Evolutionary conservation across 768 basidiomycete species (phyloP).

Genomic region (Tubosaeta brunneosetosa): DNA sequence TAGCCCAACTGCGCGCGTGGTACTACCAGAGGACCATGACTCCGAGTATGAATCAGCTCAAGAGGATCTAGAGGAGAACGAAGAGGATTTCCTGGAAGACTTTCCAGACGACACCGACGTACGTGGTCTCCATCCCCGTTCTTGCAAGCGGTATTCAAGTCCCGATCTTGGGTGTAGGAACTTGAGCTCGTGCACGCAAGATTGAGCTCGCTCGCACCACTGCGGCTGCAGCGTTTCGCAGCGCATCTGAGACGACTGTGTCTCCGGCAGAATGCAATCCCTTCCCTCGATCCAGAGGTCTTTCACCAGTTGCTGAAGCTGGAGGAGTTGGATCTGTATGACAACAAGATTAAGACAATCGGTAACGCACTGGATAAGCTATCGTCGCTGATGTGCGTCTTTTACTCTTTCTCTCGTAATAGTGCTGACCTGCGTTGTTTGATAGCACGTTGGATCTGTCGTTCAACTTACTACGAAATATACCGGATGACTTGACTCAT

Average conservation of each 20-base stretch:
- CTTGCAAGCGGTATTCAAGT: neutral
- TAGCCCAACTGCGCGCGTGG: constrained; percentile 42
- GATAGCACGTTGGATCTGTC: constrained; percentile 83
- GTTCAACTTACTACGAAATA: constrained; percentile 79
- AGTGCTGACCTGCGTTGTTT: neutral
- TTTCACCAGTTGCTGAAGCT: constrained; percentile 63
- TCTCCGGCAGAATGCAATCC: constrained; percentile 82
- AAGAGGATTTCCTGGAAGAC: constrained; percentile 67
- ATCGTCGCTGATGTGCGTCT: constrained; percentile 50
- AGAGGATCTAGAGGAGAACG: constrained; percentile 42
- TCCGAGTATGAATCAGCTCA: constrained; percentile 37
- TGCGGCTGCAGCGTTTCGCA: constrained; percentile 75
- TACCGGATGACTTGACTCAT: constrained; percentile 58
- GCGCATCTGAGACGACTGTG: constrained; percentile 66
- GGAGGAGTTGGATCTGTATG: constrained; percentile 92
- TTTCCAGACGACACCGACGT: constrained; percentile 86
- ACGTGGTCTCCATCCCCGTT: constrained; percentile 18
- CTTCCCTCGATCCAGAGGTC: constrained; percentile 64
- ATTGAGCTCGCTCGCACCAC: constrained; percentile 58
- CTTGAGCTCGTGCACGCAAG: constrained; percentile 81
- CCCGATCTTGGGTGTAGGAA: constrained; percentile 47
- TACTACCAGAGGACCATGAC: constrained; percentile 37
- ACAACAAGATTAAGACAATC: constrained; percentile 83
- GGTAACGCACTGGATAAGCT: constrained; percentile 61
- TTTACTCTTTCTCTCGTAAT: neutral